phyloP scores from a whole-genome alignment of 441 rosid genomes.

The Codiaeum variegatum region DNA sequence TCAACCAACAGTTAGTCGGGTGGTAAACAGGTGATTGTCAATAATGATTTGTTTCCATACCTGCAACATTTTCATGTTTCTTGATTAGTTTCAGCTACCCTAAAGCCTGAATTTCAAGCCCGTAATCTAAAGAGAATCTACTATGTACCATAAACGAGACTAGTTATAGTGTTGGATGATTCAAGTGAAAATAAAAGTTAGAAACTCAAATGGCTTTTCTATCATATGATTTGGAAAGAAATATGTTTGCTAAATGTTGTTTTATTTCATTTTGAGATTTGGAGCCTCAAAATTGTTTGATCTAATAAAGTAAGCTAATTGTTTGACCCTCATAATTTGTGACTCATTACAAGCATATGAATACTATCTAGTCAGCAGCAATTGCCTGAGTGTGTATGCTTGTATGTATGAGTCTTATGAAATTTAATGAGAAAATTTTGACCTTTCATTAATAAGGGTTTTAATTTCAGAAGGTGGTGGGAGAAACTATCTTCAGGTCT shows the following conservation, averaged over 20 bases:
- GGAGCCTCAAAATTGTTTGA: neutral
- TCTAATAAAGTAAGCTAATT: neutral
- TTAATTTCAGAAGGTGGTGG: neutral
- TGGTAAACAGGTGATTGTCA: constrained; percentile 72
- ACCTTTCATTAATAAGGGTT: neutral
- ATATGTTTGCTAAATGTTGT: neutral
- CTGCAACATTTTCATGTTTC: constrained; percentile 12
- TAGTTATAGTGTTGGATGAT: neutral
- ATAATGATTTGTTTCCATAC: constrained; percentile 3
- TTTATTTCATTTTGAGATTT: neutral
- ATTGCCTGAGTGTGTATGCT: neutral
- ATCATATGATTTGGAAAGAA: neutral
- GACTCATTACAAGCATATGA: neutral
- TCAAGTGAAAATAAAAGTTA: neutral
- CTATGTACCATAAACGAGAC: neutral
- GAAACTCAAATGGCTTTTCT: neutral
- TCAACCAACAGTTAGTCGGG: constrained; percentile 86
- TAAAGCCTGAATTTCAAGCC: neutral
- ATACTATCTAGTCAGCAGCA: neutral
- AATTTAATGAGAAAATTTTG: too few species aligned
- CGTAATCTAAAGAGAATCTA: neutral
- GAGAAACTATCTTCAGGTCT: neutral
- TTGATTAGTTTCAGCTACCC: neutral
- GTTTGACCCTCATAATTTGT: neutral
- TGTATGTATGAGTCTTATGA: neutral